Percentiles rank a stretch among this genome's conserved stretches.
Evolutionary conservation across 2,329 filamentous ascomycete species (phyloP).

Genomic region (Chaetomiaceae sp.): DNA sequence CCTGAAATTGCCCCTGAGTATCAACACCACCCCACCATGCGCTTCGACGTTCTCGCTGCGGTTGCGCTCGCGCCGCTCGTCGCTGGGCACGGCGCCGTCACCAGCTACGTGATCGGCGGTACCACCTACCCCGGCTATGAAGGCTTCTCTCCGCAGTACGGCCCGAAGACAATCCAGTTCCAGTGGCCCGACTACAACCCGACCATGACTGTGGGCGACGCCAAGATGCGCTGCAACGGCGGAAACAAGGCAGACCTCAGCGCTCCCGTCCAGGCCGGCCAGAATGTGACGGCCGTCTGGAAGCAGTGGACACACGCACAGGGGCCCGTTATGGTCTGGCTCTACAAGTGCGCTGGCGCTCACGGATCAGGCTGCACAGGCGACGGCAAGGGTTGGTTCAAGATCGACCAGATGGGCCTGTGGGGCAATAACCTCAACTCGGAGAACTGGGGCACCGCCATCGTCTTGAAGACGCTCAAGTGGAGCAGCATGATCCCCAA

Average conservation of each 20-base stretch:
- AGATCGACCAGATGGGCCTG: conserved; percentile 50
- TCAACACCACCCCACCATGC: not conserved
- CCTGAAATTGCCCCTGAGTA: not conserved
- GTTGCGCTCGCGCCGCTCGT: conserved; percentile 29
- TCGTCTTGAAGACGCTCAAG: conserved; percentile 28
- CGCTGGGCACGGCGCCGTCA: conserved; percentile 35
- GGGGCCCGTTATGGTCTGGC: conserved; percentile 56
- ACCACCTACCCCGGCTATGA: conserved; percentile 28
- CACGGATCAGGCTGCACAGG: conserved; percentile 47
- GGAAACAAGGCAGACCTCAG: conserved; percentile 44
- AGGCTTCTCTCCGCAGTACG: conserved; percentile 46
- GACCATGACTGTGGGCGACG: conserved; percentile 43
- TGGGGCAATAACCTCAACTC: conserved; percentile 20
- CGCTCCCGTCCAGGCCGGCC: conserved; percentile 45
- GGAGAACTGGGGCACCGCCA: conserved; percentile 9
- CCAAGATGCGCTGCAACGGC: conserved; percentile 53
- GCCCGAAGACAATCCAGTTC: conserved; percentile 51
- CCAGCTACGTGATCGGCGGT: conserved; percentile 30
- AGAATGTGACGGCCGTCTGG: conserved; percentile 48
- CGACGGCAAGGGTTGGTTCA: conserved; percentile 53
- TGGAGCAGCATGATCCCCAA: conserved; percentile 49
- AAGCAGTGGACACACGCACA: conserved; percentile 55
- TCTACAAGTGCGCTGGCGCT: conserved; percentile 48
- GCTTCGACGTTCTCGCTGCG: conserved; percentile 29
- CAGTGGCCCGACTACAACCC: conserved; percentile 57